These are phyloP conservation scores for Pseudognaphalium luteoalbum DNA, from an alignment of 129 eudicot genomes.

Conservation along the genomic window DNA sequence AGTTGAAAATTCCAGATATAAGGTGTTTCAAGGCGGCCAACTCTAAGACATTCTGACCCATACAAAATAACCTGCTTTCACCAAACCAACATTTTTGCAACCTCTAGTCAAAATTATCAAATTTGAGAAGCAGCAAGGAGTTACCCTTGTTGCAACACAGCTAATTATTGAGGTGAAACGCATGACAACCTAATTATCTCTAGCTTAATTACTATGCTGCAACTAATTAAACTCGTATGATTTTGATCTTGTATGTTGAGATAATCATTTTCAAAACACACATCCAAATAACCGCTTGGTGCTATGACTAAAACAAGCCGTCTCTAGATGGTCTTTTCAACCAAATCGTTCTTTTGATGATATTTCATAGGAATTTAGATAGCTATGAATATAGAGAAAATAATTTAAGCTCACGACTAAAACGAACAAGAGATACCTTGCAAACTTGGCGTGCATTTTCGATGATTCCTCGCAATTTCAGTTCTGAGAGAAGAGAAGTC, in stretches of 20 bases:
- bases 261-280: conserved; percentile 1
- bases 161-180: conserved; percentile 1
- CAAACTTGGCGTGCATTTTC: conserved; percentile 91
- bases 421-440: conserved; percentile 50
- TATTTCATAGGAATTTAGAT: neutral
- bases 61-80: neutral
- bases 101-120: neutral
- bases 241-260: neutral
- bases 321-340: neutral
- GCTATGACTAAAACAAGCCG: neutral
- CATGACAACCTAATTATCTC: neutral
- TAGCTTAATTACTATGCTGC: neutral
- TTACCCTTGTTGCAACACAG: neutral
- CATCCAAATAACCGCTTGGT: neutral
- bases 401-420: neutral
- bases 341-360: neutral
- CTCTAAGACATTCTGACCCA: neutral
- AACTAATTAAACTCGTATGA: neutral
- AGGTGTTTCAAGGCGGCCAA: neutral
- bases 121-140: neutral
- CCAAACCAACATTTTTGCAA: neutral
- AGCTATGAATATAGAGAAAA: neutral
- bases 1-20: neutral
- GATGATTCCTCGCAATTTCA: conserved; percentile 66
- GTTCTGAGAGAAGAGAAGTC: conserved; percentile 75